phyloP scores from a whole-genome alignment of 83 land plant species.

The Picea abies region DNA sequence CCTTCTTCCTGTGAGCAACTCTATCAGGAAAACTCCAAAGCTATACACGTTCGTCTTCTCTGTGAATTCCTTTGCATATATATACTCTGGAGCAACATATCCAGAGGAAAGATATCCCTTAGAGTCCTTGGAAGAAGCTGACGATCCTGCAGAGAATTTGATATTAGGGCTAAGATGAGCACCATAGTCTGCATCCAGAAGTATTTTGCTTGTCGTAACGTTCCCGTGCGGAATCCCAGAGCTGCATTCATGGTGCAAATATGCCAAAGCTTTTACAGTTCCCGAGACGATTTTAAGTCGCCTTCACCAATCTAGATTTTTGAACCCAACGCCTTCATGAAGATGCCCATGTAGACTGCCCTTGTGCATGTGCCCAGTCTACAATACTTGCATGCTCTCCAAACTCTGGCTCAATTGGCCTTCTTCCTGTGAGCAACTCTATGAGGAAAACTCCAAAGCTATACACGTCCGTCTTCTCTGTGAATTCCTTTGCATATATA shows the following conservation, averaged over 20 bases:
- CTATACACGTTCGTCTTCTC: constrained; percentile 47
- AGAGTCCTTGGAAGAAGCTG: neutral
- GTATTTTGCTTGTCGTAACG: constrained; percentile 25
- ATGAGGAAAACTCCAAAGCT: constrained; percentile 44
- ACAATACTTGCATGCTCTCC: constrained; percentile 31
- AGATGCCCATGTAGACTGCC: constrained; percentile 26
- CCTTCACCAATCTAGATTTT: constrained; percentile 34
- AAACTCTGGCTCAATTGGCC: constrained; percentile 27
- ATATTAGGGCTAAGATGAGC: constrained; percentile 26
- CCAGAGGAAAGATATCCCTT: constrained; percentile 19
- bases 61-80: constrained; percentile 20
- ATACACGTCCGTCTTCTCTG: constrained; percentile 45
- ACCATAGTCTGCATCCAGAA: constrained; percentile 29
- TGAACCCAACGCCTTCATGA: constrained; percentile 16
- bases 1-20: constrained; percentile 45
- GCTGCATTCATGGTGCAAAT: constrained; percentile 29
- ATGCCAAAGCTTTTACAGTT: constrained; percentile 32
- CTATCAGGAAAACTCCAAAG: constrained; percentile 43
- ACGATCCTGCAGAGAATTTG: constrained; percentile 12
- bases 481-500: constrained; percentile 18
- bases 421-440: constrained; percentile 46
- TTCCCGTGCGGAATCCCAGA: constrained; percentile 18
- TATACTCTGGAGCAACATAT: constrained; percentile 36
- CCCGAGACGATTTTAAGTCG: constrained; percentile 30
- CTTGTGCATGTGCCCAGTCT: constrained; percentile 59